Evolutionary conservation across 176 grass and related monocot species (phyloP).

Genomic region (Aegilops bicornis): DNA sequence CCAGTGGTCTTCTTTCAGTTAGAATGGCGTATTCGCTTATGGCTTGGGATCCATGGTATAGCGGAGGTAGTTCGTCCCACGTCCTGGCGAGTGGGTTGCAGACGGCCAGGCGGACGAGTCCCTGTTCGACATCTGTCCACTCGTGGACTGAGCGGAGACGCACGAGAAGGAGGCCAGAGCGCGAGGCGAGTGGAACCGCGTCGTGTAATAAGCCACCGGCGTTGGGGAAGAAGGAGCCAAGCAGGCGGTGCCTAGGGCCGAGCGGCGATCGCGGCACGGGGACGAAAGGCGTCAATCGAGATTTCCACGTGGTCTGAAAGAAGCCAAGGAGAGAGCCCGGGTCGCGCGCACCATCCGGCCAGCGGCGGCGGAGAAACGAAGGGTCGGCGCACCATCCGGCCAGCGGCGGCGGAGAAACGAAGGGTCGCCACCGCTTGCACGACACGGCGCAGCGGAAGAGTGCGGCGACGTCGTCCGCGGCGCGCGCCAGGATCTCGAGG

Average conservation of each 20-base stretch:
- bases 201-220: not conserved
- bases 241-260: not conserved
- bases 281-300: not conserved
- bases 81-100: not conserved
- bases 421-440: not conserved
- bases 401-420: not conserved
- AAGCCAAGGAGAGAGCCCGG: not conserved
- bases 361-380: not conserved
- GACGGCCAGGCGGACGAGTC: not conserved
- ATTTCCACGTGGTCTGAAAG: not conserved
- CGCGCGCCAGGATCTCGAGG: not conserved
- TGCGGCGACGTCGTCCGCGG: not conserved
- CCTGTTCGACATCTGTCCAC: no score
- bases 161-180: not conserved
- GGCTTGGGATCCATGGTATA: not conserved
- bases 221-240: not conserved
- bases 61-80: not conserved
- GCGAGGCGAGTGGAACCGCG: not conserved
- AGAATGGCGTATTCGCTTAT: not conserved
- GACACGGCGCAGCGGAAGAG: not conserved
- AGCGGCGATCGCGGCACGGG: not conserved
- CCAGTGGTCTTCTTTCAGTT: not conserved
- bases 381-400: not conserved
- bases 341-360: not conserved
- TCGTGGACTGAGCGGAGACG: not conserved